Evolutionary conservation across 805 yeast genomes (phyloP), one percentile per base, ranked within the genome.

Genomic region (Saturnispora mendoncae): DNA sequence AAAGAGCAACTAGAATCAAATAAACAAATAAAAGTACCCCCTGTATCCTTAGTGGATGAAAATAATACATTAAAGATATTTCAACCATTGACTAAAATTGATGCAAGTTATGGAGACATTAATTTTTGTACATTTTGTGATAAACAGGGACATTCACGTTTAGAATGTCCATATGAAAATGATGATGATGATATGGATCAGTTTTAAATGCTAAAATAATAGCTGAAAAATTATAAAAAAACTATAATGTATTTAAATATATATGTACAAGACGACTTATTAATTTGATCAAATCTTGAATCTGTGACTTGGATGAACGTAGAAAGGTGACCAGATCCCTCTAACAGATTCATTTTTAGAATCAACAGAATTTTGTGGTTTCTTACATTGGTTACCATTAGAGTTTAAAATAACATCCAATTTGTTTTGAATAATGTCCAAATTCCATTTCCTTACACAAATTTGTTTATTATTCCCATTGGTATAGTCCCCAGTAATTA

Each of bases 241-340:
- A 43, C 21, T 24, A 17, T 21, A n/a, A 19, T 30, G 21, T 33
- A 29, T 29, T 15, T 29, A 29, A n/a, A 17, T 29, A 21, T 33
- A 23, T 17, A 33, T 33, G 27, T 24, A 21, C 15, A 21, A 33
- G 7, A n/a, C 19, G n/a, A 19, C 12, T 10, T 9, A n/a, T 13
- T 8, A 21, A 15, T 8, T n/a, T 12, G 10, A 8, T 56, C 58
- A 72, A 30, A 72, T 60, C 53, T 64, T 68, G 58, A 65, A 67
- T 56, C 80, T 68, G 45, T 57, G 65, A 29, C 61, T 58, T 47
- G 74, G 69, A 42, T 71, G 75, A 38, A 74, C 80, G 57, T 88
- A 96, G 68, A 90, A 70, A 44, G 98, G 98, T 35, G 97, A 87
- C 98, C 98, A 92, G 37, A 92, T 72, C 55, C 98, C 98, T 71